Evolutionary conservation across 1,284 basidiomycete species (phyloP), one percentile per base, ranked within the genome.

Genomic region (Trametes sp.): DNA sequence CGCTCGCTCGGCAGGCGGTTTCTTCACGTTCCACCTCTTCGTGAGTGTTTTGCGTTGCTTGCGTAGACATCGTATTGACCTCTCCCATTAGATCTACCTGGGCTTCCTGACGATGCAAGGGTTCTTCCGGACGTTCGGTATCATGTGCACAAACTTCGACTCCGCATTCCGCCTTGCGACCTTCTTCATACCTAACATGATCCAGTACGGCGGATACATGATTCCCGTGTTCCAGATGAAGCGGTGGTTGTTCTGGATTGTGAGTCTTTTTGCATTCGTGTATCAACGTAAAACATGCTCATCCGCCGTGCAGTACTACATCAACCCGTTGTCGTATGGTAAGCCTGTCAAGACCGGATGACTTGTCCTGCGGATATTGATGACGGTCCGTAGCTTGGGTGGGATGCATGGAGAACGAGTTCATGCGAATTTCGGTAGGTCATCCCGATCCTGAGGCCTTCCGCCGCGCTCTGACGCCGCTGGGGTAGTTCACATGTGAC

Each of bases 241-340:
- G 74, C 80, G 92, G 55, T 96, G 94, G 94, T 75, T 96, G 19
- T 94, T 92, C 80, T 95, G 94, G 93, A 87, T 94, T 48, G 87
- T 88, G 69, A 71, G 84, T 81, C 4, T 2, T 16, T 26, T 11
- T 42, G 11, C 6, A 53, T 21, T 10, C 29, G 35, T 2, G 31
- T 14, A 35, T 38, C 33, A 1, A 6, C 0, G 21, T 21, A 6
- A 19, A 19, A 4, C 7, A 26, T n/a, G 23, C 31, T 48, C n/a
- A 48, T 10, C 7, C 19, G n/a, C 36, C 8, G 31, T 46, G 28
- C 42, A 89, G 87, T 90, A 85, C 70, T 91, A 93, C 75, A 76
- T 93, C 66, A 91, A 93, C 70, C 93, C 93, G 0, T 73, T 93
- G 45, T 79, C 87, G 16, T 96, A 95, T 78, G 90, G 89, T 86